Base-by-base conservation (phyloP, 208 protist species). In the Strigomonas culicis region DNA sequence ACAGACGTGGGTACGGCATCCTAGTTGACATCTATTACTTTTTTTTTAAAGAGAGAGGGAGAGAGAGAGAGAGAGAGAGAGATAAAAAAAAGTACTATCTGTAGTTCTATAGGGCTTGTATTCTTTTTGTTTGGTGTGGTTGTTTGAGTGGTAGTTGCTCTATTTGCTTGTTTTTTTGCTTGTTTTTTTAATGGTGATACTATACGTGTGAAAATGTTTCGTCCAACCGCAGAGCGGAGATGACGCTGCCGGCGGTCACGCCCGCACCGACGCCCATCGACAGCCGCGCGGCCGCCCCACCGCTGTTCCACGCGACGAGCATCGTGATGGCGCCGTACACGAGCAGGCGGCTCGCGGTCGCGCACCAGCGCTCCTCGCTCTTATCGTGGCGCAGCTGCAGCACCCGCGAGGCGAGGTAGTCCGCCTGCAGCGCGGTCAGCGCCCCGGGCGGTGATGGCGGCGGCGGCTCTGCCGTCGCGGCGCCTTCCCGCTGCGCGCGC, bases 301-400 rank as follows among this genome's bases (percentile, higher is more conserved):
- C 77, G 56, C 74, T 86, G 63, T 92, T 94, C 85, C 84, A 92
- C 46, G 74, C 68, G 22, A 94, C 65, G 55, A 94, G 63, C 77
- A 79, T 86, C 19, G 74, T 73, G 19, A 83, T 24, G 46, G 83
- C 70, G 39, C 88, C 88, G 70, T 86, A 90, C 2, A 63, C 46
- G 22, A 72, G 68, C 7, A 79, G 79, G 15, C 88, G 82, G 31
- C 78, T 78, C 4, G 72, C 71, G 10, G 82, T 84, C 15, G 63
- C 52, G 31, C 74, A 65, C 88, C 88, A 94, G 27, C 88, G 82
- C 28, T 80, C 66, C 62, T 94, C 80, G 15, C 84, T 80, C 27
- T 72, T 13, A 11, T 72, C 84, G 49, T 70, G 24, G n/a, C 73
- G 79, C 47, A 77, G 61, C 28, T 51, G 58, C 65, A 86, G 75